Percentiles rank a stretch among this genome's conserved stretches.
Conservation (phyloP, 2,329 filamentous ascomycete species). For the Westerdykella aurantiaca region DNA sequence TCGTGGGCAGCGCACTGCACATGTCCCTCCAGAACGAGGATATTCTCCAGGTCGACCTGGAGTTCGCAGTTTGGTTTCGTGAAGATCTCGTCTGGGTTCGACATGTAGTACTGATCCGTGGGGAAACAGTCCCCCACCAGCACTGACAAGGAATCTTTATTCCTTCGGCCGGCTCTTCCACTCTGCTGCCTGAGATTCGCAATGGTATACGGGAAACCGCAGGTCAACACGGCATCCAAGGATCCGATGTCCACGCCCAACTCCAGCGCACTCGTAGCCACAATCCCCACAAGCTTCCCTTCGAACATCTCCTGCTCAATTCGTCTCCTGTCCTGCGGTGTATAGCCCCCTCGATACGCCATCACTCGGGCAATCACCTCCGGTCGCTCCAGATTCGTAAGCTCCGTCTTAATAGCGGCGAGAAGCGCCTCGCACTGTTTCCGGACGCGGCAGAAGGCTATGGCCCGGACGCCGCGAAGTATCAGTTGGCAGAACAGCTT, state of each 20-base stretch:
- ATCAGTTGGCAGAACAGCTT: conserved; percentile 86
- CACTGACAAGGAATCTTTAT: conserved; percentile 87
- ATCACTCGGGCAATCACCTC: conserved; percentile 79
- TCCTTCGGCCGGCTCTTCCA: conserved; percentile 82
- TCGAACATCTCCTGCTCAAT: conserved; percentile 98
- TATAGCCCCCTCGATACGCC: conserved; percentile 94
- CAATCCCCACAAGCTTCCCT: conserved; percentile 84
- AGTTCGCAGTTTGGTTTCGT: conserved; percentile 84
- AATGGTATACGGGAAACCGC: conserved; percentile 93
- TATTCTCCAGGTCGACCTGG: conserved; percentile 85
- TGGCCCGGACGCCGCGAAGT: conserved; percentile 79
- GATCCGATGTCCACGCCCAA: conserved; percentile 93
- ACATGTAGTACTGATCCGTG: conserved; percentile 95
- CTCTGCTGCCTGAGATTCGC: conserved; percentile 92
- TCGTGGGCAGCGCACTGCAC: conserved; percentile 93
- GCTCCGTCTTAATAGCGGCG: conserved; percentile 70
- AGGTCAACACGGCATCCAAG: conserved; percentile 86
- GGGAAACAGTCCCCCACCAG: conserved; percentile 84
- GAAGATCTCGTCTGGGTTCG: conserved; percentile 89
- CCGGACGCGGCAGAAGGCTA: conserved; percentile 84
- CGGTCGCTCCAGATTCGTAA: conserved; percentile 63
- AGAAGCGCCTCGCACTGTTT: conserved; percentile 84
- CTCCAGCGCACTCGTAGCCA: conserved; percentile 89
- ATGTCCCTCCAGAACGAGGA: conserved; percentile 87
- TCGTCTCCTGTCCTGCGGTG: conserved; percentile 75